Base-by-base conservation (phyloP, 257 asterid genomes). In the Buddleja alternifolia region DNA sequence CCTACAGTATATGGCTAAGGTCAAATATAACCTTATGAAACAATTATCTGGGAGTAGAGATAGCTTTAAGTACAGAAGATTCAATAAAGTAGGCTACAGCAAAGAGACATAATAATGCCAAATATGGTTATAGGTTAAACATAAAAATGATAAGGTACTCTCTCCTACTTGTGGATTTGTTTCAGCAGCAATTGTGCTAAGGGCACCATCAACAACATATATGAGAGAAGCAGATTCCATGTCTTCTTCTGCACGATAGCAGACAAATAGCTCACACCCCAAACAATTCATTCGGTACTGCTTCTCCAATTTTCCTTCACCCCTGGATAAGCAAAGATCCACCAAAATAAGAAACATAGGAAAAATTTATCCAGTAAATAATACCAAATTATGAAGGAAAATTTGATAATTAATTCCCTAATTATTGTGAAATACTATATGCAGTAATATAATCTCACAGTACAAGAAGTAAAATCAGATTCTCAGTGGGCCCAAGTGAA, bases 101-200 rank as follows among this genome's bases (percentile, higher is more conserved):
- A 67, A 34, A 53, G 45, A 23, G 52, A 70, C 44, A 32, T 14
- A 6, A 21, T 39, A n/a, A 24, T 9, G 48, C 25, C 63, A 58
- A 60, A 46, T 23, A 20, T 34, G 20, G 51, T 10, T 17, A 15
- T 17, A 14, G 8, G 48, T 53, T 23, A 8, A n/a, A 20, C 21
- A 36, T 23, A 44, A 10, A 5, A 12, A 46, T 6, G 55, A 46
- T 11, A 21, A 59, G 6, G 4, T n/a, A n/a, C n/a, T n/a, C n/a
- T n/a, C n/a, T n/a, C n/a, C 54, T 83, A 83, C 99, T 87, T 91
- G 99, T 46, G 97, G 97, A 84, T 91, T 94, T 57, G 97, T 91
- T 82, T 94, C 97, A 81, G 99, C 97, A 70, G 99, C 93, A 63
- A 94, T 84, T 68, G 97, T 81, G 75, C 99, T 94, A 44, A 91